Percentiles rank a stretch among this genome's conserved stretches.
These are phyloP conservation scores for Xerophyta viscosa DNA, from an alignment of 106 monocot genomes.

Conservation along the genomic window DNA sequence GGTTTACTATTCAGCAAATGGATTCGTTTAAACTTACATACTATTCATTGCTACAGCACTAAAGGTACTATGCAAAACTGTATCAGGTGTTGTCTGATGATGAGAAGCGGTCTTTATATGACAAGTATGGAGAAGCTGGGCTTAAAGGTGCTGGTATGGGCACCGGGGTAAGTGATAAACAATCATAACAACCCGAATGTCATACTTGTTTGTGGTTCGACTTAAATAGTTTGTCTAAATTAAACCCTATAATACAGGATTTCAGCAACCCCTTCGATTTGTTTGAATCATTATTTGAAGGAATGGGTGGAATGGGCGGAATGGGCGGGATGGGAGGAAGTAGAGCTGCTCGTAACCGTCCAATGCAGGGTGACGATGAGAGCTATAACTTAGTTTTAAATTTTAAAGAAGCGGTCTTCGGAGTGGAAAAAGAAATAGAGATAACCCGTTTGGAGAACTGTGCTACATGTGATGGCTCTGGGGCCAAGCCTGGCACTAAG, in stretches of 20 bases:
- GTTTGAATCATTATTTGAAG: constrained; percentile 87
- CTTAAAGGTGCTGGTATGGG: constrained; percentile 93
- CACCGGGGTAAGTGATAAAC: constrained; percentile 86
- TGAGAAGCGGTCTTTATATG: constrained; percentile 86
- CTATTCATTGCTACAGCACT: too few relatives aligned
- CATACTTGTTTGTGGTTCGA: too few relatives aligned
- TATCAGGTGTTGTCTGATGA: constrained; percentile 96
- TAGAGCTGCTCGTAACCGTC: constrained; percentile 63
- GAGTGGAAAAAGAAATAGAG: constrained; percentile 90
- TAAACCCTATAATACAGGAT: constrained; percentile 38
- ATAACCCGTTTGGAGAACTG: constrained; percentile 71
- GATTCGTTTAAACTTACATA: not conserved
- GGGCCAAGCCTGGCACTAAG: constrained; percentile 85
- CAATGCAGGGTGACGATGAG: constrained; percentile 90
- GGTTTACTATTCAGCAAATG: constrained; percentile 19
- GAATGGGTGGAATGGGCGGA: constrained; percentile 86
- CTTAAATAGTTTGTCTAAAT: not conserved
- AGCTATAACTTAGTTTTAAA: constrained; percentile 70
- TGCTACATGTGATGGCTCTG: constrained; percentile 73
- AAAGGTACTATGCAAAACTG: too few relatives aligned
- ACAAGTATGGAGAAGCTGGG: constrained; percentile 93
- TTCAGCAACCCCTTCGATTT: constrained; percentile 90
- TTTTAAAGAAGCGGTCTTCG: constrained; percentile 95
- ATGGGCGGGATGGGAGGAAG: constrained; percentile 60
- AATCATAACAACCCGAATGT: too few relatives aligned